phyloP scores from a whole-genome alignment of 2,329 filamentous ascomycete genomes.

The Ophiostoma perfectum region DNA sequence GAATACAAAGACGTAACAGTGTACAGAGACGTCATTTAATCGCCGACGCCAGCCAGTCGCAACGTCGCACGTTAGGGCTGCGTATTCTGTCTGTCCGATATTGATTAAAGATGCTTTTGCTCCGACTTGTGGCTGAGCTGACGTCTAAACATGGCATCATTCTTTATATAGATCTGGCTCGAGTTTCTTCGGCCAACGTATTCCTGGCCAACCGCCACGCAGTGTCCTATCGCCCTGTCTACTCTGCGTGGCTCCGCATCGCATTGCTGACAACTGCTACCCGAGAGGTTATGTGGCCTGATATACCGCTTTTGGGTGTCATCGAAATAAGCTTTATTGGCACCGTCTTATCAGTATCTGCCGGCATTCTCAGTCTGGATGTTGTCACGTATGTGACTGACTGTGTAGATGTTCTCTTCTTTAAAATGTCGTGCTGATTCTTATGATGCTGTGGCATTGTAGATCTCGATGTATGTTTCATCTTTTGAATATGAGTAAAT shows the following conservation, averaged over 20 bases:
- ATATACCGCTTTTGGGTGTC: neutral
- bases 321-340: constrained; percentile 2
- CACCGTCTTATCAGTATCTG: neutral
- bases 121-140: neutral
- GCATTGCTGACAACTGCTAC: neutral
- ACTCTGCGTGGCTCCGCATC: neutral
- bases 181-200: too few species aligned
- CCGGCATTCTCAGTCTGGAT: neutral
- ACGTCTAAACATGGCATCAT: constrained; percentile 2
- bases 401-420: neutral
- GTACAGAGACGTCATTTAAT: neutral
- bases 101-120: neutral
- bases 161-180: neutral
- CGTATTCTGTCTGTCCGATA: neutral
- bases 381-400: neutral
- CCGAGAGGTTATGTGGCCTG: neutral
- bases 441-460: too few species aligned
- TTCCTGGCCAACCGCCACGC: neutral
- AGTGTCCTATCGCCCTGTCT: neutral
- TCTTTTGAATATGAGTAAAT: neutral
- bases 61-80: constrained; percentile 4
- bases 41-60: neutral
- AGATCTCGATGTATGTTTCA: too few species aligned
- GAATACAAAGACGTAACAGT: neutral
- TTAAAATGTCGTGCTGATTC: neutral